phyloP scores from a whole-genome alignment of 257 asterid species.

The Solanum piurae region DNA sequence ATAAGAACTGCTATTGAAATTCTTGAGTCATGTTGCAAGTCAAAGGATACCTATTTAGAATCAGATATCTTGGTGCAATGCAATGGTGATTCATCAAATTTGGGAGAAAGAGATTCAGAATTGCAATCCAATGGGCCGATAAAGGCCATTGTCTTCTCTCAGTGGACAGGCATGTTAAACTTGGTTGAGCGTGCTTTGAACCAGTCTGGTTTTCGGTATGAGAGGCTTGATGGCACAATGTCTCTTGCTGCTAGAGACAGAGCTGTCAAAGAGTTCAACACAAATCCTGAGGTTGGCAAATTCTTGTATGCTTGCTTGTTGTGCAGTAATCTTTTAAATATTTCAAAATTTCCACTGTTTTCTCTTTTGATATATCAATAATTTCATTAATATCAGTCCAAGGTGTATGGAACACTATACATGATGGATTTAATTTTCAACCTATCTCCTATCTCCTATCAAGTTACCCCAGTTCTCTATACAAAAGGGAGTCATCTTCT shows the following conservation, averaged over 20 bases:
- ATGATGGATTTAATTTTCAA: neutral
- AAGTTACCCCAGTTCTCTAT: neutral
- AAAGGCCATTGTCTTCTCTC: constrained; percentile 94
- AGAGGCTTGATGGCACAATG: constrained; percentile 98
- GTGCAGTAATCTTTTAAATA: neutral
- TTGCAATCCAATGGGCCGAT: constrained; percentile 32
- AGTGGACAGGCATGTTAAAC: constrained; percentile 97
- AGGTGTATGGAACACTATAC: neutral
- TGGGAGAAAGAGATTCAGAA: constrained; percentile 15
- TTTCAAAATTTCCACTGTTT: neutral
- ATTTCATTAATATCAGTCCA: neutral
- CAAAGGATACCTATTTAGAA: constrained; percentile 22
- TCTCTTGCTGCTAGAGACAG: constrained; percentile 84
- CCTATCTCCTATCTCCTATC: neutral
- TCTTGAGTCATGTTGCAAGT: constrained; percentile 40
- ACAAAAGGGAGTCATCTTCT: neutral
- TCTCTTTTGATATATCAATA: neutral
- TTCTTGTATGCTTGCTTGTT: neutral
- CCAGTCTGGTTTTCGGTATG: constrained; percentile 35
- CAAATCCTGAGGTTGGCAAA: constrained; percentile 63
- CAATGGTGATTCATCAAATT: constrained; percentile 30
- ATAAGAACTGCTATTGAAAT: constrained; percentile 62
- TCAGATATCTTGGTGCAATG: constrained; percentile 11
- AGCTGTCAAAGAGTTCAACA: constrained; percentile 90
- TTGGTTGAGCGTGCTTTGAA: constrained; percentile 66